Conservation (phyloP, 768 basidiomycete species). For the Mycena crocata region DNA sequence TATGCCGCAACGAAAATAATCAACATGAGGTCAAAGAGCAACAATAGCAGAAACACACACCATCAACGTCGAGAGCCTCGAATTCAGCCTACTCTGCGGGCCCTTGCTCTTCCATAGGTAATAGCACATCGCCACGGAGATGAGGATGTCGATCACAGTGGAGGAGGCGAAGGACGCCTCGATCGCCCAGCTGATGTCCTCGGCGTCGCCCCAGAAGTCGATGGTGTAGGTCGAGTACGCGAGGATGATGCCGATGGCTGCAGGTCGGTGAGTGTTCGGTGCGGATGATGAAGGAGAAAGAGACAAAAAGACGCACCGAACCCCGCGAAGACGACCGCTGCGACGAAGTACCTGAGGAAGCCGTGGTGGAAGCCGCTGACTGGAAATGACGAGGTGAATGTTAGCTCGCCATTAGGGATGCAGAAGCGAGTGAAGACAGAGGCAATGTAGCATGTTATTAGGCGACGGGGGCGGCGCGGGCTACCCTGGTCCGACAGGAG, state of each 20-base stretch:
- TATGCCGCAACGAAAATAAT: no score
- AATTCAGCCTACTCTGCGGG: slow-evolving; percentile 39
- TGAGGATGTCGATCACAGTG: slow-evolving; percentile 58
- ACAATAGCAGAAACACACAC: no score
- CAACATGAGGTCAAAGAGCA: no score
- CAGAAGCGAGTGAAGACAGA: no score
- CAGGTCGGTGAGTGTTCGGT: no score
- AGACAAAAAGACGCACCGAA: slow-evolving; percentile 45
- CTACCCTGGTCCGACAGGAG: no score
- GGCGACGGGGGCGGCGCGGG: no score
- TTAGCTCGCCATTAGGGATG: no score
- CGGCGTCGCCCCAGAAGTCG: slow-evolving; percentile 44
- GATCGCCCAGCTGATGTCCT: slow-evolving; percentile 53
- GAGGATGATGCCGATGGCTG: slow-evolving; percentile 43
- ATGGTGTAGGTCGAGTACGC: slow-evolving; percentile 51
- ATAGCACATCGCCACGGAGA: slow-evolving; percentile 49
- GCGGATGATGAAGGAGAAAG: background rate
- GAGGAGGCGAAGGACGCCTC: slow-evolving; percentile 54
- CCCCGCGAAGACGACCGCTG: slow-evolving; percentile 49
- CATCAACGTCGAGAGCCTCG: slow-evolving; percentile 47
- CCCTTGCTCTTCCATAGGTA: slow-evolving; percentile 49
- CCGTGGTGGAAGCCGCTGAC: slow-evolving; percentile 53
- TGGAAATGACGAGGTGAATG: no score
- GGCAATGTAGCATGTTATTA: no score
- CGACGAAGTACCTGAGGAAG: slow-evolving; percentile 50